Conservation (phyloP, 192 early-diverging fungal species). For the Rhizoclosmatium sp. region DNA sequence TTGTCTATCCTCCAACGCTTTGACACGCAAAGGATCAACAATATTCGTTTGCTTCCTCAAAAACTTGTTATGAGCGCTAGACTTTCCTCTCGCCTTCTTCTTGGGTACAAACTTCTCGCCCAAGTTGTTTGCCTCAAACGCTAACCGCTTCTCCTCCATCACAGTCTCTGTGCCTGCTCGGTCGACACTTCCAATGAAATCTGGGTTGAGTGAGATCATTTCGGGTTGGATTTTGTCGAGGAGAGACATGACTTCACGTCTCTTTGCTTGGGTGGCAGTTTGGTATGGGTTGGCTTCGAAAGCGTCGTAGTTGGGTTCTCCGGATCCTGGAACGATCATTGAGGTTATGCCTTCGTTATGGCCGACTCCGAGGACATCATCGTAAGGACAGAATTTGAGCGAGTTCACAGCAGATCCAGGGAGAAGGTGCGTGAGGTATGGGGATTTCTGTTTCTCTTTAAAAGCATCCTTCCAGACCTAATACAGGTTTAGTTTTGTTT, state of each 20-base stretch:
- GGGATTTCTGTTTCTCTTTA: constrained; percentile 73
- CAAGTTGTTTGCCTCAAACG: constrained; percentile 63
- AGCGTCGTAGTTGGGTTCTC: constrained; percentile 97
- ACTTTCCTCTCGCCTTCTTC: constrained; percentile 73
- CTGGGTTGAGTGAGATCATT: constrained; percentile 88
- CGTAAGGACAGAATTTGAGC: constrained; percentile 89
- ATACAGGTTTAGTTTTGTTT: not conserved
- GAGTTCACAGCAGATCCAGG: constrained; percentile 59
- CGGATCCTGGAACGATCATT: constrained; percentile 88
- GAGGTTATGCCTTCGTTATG: constrained; percentile 80
- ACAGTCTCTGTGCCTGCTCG: constrained; percentile 66
- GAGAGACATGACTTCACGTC: constrained; percentile 84
- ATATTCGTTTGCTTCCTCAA: constrained; percentile 83
- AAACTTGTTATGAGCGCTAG: constrained; percentile 78
- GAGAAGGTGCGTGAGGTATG: constrained; percentile 87
- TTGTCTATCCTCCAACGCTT: constrained; percentile 52
- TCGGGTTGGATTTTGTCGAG: constrained; percentile 95
- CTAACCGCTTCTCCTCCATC: constrained; percentile 64
- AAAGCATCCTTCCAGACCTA: constrained; percentile 91
- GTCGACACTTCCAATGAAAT: constrained; percentile 81
- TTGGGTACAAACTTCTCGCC: constrained; percentile 61
- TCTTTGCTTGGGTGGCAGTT: constrained; percentile 86
- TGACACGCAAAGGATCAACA: constrained; percentile 70
- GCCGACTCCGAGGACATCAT: constrained; percentile 91
- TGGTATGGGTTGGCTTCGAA: constrained; percentile 92